A percentile compares a stretch with the other conserved stretches of the same genome.
Conservation (phyloP, 257 asterid genomes). For the Lycium barbarum region DNA sequence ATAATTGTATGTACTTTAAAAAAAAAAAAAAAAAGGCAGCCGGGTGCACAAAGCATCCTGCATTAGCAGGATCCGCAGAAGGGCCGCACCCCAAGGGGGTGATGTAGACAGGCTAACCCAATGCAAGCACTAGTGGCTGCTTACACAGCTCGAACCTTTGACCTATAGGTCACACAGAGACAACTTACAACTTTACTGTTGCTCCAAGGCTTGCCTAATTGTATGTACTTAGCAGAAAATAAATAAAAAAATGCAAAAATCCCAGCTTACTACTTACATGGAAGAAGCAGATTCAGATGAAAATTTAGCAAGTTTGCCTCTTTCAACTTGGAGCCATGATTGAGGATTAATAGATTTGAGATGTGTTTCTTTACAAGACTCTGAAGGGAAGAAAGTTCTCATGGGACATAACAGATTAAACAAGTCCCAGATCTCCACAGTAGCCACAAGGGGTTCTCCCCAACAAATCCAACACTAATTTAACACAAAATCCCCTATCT, state of each 20-base stretch:
- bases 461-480: conserved; percentile 22
- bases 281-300: conserved; percentile 77
- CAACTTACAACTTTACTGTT: too few species aligned
- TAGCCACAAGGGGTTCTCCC: conserved; percentile 47
- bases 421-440: conserved; percentile 95
- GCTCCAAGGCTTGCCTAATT: too few species aligned
- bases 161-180: too few species aligned
- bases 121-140: too few species aligned
- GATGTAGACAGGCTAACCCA: too few species aligned
- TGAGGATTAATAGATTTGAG: conserved; percentile 81
- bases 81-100: too few species aligned
- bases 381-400: conserved; percentile 89
- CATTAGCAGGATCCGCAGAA: too few species aligned
- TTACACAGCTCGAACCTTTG: too few species aligned
- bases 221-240: not conserved
- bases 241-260: conserved; percentile 18
- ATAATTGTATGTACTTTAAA: not conserved
- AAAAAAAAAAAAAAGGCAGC: too few species aligned
- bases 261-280: conserved; percentile 58
- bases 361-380: conserved; percentile 80
- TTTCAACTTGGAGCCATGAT: conserved; percentile 99
- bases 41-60: too few species aligned
- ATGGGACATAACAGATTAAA: conserved; percentile 84
- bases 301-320: conserved; percentile 83
- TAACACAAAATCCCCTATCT: conserved; percentile 23